Evolutionary conservation across 331 rosid species (phyloP).

Genomic region (Pyrus hybrid): DNA sequence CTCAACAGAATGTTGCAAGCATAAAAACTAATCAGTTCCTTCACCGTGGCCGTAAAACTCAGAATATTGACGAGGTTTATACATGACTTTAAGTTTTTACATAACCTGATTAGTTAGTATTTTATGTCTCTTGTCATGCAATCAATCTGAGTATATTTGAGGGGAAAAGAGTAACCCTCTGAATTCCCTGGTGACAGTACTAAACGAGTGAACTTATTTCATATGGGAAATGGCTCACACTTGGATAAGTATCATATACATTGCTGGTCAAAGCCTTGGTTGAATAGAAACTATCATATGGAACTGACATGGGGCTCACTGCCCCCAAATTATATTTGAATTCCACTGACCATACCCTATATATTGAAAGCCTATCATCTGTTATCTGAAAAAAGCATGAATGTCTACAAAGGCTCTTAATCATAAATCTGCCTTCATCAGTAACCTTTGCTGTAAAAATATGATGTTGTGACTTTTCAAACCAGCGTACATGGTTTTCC

Average conservation of each 20-base stretch:
- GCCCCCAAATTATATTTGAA: not conserved
- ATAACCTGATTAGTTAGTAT: not conserved
- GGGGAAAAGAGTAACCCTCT: not conserved
- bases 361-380: not conserved
- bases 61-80: constrained; percentile 84
- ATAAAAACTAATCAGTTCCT: constrained; percentile 68
- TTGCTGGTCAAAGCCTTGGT: not conserved
- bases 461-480: constrained; percentile 2
- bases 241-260: not conserved
- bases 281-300: not conserved
- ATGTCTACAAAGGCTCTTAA: not conserved
- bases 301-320: not conserved
- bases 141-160: not conserved
- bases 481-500: not conserved
- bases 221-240: not conserved
- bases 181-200: not conserved
- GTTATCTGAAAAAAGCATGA: not conserved
- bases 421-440: not conserved
- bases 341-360: not conserved
- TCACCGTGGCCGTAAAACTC: constrained; percentile 77
- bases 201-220: not conserved
- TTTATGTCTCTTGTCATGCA: constrained; percentile 8
- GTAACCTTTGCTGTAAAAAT: not conserved
- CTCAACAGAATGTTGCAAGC: constrained; percentile 57
- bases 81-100: constrained; percentile 9